Conservation (phyloP, 306 rosid species). For the Sphenostylis stenocarpa region DNA sequence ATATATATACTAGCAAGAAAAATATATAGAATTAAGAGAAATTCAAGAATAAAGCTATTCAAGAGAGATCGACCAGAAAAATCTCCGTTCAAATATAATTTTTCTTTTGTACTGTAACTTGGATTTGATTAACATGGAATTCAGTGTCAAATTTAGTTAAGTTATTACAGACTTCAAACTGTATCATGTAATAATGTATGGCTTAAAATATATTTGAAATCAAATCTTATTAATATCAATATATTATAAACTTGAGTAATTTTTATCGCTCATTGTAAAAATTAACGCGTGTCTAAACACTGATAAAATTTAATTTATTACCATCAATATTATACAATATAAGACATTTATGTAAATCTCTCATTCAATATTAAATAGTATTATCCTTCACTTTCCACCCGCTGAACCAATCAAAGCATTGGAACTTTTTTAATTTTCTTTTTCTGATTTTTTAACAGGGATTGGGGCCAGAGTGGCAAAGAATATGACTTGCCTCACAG, state of each 20-base stretch:
- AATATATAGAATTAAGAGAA: neutral
- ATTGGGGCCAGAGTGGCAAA: constrained; percentile 29
- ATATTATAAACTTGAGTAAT: neutral
- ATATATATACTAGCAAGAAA: neutral
- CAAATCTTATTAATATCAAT: no score
- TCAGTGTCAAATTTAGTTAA: neutral
- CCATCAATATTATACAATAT: neutral
- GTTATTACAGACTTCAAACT: no score
- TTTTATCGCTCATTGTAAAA: neutral
- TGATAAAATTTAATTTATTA: neutral
- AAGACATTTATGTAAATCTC: neutral
- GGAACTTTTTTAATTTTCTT: neutral
- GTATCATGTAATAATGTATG: no score
- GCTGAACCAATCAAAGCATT: no score
- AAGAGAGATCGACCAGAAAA: neutral
- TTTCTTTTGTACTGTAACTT: neutral
- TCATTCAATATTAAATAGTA: neutral
- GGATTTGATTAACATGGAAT: neutral
- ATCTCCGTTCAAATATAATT: neutral
- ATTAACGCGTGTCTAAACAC: neutral
- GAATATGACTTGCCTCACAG: constrained; percentile 51
- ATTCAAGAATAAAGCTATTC: neutral
- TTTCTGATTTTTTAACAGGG: neutral
- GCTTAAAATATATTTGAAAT: no score
- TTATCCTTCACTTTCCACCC: no score